Percentiles rank a stretch among this genome's conserved stretches.
Evolutionary conservation across 2,329 filamentous ascomycete genomes (phyloP).

Genomic region (Graphium sp.): DNA sequence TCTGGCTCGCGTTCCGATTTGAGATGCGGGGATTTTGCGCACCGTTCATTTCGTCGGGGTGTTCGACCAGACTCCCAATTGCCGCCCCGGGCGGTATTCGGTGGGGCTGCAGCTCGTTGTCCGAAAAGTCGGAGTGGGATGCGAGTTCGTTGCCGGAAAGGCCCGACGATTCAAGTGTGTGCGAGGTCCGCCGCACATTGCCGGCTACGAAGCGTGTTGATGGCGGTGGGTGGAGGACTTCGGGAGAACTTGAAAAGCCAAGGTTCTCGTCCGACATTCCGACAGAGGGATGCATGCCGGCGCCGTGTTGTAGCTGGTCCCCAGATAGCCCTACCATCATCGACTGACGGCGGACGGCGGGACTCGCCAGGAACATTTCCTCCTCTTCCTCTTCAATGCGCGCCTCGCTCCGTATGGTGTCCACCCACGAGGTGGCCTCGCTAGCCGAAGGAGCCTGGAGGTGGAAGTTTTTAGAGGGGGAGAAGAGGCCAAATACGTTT

Average conservation of each 20-base stretch:
- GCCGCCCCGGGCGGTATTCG: constrained; percentile 1
- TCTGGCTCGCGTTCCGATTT: constrained; percentile 43
- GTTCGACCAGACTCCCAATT: neutral
- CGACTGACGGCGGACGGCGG: constrained; percentile 32
- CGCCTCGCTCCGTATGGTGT: constrained; percentile 61
- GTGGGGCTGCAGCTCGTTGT: constrained; percentile 28
- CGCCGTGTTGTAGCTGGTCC: too few species aligned
- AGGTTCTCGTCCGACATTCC: constrained; percentile 18
- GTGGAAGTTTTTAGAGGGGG: constrained; percentile 79
- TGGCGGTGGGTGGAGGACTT: constrained; percentile 26
- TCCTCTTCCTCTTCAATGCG: constrained; percentile 80
- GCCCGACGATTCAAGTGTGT: constrained; percentile 47
- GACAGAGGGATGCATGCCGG: constrained; percentile 6
- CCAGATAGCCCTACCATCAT: constrained; percentile 14
- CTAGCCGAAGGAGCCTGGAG: constrained; percentile 58
- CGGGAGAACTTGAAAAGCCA: constrained; percentile 42
- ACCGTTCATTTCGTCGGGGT: constrained; percentile 1
- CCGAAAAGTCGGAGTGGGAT: constrained; percentile 79
- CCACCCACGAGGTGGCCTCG: constrained; percentile 77
- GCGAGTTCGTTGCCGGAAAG: constrained; percentile 49
- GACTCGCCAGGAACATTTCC: constrained; percentile 60
- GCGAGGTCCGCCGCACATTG: constrained; percentile 35
- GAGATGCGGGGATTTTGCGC: constrained; percentile 15
- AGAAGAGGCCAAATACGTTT: constrained; percentile 85
- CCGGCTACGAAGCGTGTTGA: constrained; percentile 15